Evolutionary conservation across 495 filamentous ascomycete genomes (phyloP).

Genomic region (Coniosporium apollinis): DNA sequence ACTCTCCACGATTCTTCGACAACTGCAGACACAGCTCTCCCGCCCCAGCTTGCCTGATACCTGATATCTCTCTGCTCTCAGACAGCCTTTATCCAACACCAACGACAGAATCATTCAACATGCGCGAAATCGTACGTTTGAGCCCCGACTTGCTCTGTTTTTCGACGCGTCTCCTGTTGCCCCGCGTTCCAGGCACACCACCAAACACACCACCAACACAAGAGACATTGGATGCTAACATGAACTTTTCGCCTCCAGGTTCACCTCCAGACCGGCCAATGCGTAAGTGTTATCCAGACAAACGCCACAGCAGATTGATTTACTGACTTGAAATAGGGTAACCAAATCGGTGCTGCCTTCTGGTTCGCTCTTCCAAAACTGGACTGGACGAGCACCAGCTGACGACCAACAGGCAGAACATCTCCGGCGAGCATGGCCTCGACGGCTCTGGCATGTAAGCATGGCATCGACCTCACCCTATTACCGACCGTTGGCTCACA

Average conservation of each 20-base stretch:
- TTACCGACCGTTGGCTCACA: conserved; percentile 17
- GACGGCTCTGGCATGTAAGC: conserved; percentile 87
- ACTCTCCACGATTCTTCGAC: no score
- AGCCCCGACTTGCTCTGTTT: conserved; percentile 6
- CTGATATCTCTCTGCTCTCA: neutral
- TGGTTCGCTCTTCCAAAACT: conserved; percentile 41
- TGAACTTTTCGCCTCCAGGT: conserved; percentile 42
- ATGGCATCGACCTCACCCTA: neutral
- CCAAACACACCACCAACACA: conserved; percentile 24
- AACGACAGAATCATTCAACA: conserved; percentile 9
- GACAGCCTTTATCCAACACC: conserved; percentile 2
- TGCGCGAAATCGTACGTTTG: conserved; percentile 29
- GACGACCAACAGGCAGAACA: conserved; percentile 54
- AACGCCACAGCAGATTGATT: neutral
- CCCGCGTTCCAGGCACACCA: conserved; percentile 14
- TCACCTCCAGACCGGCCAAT: conserved; percentile 97
- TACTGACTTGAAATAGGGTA: conserved; percentile 51
- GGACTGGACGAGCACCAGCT: conserved; percentile 8
- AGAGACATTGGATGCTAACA: no score
- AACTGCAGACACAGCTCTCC: no score
- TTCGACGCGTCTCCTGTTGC: conserved; percentile 22
- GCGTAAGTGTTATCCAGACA: conserved; percentile 66
- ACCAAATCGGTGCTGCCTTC: conserved; percentile 99
- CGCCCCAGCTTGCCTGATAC: no score
- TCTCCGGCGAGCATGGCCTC: conserved; percentile 97